Base-by-base conservation (phyloP, 257 asterid species). In the Ocimum tenuiflorum region DNA sequence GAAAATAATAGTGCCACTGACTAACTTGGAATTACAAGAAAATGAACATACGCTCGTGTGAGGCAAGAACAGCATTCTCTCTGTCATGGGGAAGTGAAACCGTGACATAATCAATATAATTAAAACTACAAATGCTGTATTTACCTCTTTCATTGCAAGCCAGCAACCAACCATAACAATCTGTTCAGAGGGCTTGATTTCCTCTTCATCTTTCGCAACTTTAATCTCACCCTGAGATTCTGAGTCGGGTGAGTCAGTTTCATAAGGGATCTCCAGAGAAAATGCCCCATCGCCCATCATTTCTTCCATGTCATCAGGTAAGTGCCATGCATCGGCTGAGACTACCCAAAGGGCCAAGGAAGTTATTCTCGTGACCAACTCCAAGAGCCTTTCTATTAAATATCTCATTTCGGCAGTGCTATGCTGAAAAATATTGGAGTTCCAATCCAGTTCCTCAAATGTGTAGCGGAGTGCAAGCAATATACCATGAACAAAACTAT, bases 131-230 rank as follows among this genome's bases (percentile, higher is more conserved):
- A 70, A 24, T 55, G 70, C 48, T 17, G 19, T 55, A 36, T 8
- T 19, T 76, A 89, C 99, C 97, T 92, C 99, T 83, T 92, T 92
- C 99, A 92, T 92, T 36, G 97, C 97, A 76, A 92, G 97, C 99
- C 99, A 92, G 82, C 97, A 89, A 75, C 99, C 96, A 80, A 92
- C 97, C 99, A 92, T 87, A 58, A 92, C 91, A 59, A 85, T 82
- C 79, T 92, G 99, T 29, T 83, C 96, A 4, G 94, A 78, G 11
- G 80, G 81, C 73, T 83, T 63, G 60, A 19, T 64, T 63, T 83
- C 95, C 71, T 57, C 87, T 58, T 17, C 67, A 46, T 14, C 46
- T 68, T 73, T 71, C 11, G 71, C 51, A 67, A 15, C 80, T 68
- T 80, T 27, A 27, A 27, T 4, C 4, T 2, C 86, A 68, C 69